Evolutionary conservation across 2,329 filamentous ascomycete species (phyloP).

Genomic region (Monosporascus ibericus): DNA sequence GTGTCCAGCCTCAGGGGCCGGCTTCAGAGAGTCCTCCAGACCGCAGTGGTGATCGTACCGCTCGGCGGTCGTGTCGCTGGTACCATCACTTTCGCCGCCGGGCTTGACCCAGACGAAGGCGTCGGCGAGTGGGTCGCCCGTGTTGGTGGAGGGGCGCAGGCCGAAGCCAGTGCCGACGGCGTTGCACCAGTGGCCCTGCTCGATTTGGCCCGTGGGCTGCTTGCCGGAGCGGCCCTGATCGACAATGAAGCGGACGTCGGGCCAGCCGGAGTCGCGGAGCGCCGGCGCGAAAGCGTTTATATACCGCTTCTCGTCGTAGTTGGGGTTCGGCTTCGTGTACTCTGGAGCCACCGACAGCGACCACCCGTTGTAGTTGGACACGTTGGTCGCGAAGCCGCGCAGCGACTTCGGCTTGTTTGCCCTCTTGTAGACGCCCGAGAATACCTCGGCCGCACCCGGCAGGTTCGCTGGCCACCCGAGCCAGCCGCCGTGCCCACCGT

Average conservation of each 20-base stretch:
- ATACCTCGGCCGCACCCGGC: slow-evolving; percentile 43
- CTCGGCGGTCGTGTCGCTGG: slow-evolving; percentile 33
- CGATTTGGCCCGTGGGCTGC: slow-evolving; percentile 39
- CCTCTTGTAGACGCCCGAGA: slow-evolving; percentile 40
- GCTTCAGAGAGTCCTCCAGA: slow-evolving; percentile 48
- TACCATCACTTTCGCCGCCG: slow-evolving; percentile 43
- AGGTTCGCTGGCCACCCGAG: slow-evolving; percentile 54
- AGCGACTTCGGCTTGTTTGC: slow-evolving; percentile 47
- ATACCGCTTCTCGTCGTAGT: slow-evolving; percentile 54
- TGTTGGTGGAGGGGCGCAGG: slow-evolving; percentile 47
- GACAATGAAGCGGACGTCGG: slow-evolving; percentile 28
- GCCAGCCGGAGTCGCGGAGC: slow-evolving; percentile 43
- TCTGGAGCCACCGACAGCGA: slow-evolving; percentile 26
- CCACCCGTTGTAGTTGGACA: slow-evolving; percentile 52
- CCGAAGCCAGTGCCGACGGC: slow-evolving; percentile 53
- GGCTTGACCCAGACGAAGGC: slow-evolving; percentile 61
- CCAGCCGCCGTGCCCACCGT: slow-evolving; percentile 55
- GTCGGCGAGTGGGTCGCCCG: slow-evolving; percentile 48
- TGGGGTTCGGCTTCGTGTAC: slow-evolving; percentile 39
- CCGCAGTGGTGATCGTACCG: slow-evolving; percentile 53
- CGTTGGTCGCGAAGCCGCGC: slow-evolving; percentile 52
- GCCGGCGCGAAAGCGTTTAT: slow-evolving; percentile 60
- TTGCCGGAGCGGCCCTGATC: slow-evolving; percentile 32
- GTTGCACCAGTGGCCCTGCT: slow-evolving; percentile 60
- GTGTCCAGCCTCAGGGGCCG: slow-evolving; percentile 64